A percentile compares a stretch with the other conserved stretches of the same genome.
Conservation (phyloP, 2,329 filamentous ascomycete genomes). For the Capronia coronata region DNA sequence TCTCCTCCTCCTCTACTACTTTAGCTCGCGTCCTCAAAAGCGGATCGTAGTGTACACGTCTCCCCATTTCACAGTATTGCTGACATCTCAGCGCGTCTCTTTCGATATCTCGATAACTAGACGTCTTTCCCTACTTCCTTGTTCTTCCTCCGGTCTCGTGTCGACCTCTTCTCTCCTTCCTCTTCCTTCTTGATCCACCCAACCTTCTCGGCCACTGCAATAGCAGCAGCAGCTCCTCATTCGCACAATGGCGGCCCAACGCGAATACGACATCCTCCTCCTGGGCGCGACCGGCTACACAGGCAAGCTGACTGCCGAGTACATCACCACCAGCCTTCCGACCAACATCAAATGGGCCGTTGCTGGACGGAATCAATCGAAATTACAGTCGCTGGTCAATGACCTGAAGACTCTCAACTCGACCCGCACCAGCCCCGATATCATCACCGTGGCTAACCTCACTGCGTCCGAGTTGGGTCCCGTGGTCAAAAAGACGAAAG, state of each 20-base stretch:
- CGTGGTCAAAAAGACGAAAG: constrained; percentile 50
- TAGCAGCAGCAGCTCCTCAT: neutral
- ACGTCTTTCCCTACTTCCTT: constrained; percentile 1
- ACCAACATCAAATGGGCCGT: constrained; percentile 81
- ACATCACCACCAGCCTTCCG: constrained; percentile 64
- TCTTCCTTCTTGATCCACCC: neutral
- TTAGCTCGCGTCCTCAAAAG: neutral
- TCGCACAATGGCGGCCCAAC: constrained; percentile 37
- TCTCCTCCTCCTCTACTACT: neutral
- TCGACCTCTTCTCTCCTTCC: constrained; percentile 9
- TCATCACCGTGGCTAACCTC: constrained; percentile 32
- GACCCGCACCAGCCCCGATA: constrained; percentile 66
- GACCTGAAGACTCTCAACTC: constrained; percentile 61
- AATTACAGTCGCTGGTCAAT: constrained; percentile 62
- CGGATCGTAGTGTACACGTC: too few relatives aligned
- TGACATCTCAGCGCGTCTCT: neutral
- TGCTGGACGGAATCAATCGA: constrained; percentile 70
- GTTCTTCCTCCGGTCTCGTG: constrained; percentile 5
- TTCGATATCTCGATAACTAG: constrained; percentile 3
- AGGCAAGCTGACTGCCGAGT: constrained; percentile 66
- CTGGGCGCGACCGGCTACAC: constrained; percentile 76
- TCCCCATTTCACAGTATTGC: neutral
- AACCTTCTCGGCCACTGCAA: neutral
- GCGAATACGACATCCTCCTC: constrained; percentile 59
- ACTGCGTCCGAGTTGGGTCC: constrained; percentile 45